Percentiles rank a stretch among this genome's conserved stretches.
phyloP scores from a whole-genome alignment of 2,329 filamentous ascomycete species.

The Xylaria sp. region DNA sequence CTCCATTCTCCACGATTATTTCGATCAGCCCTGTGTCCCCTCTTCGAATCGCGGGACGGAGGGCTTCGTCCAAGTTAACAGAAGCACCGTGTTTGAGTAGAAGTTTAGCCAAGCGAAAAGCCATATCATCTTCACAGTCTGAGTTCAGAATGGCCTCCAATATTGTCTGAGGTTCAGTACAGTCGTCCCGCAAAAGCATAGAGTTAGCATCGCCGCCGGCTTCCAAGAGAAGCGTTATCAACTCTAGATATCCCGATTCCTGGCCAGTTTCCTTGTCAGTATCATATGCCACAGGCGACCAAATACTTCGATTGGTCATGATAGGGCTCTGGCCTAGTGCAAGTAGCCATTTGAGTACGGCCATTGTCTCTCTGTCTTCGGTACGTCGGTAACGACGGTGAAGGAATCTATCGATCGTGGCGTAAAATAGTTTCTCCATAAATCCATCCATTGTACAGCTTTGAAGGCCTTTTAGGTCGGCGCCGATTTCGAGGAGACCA shows the following conservation, averaged over 20 bases:
- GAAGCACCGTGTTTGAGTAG: background rate
- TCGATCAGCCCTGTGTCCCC: background rate
- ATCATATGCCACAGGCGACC: too few species aligned
- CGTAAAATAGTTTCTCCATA: background rate
- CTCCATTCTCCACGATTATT: background rate
- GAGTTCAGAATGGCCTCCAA: background rate
- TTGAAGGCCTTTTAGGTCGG: background rate
- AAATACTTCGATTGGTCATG: background rate
- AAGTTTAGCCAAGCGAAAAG: background rate
- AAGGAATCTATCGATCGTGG: background rate
- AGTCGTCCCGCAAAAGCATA: too few species aligned
- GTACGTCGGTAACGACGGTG: too few species aligned
- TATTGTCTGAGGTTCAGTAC: too few species aligned
- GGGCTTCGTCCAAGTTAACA: background rate
- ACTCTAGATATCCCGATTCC: background rate
- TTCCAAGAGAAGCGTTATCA: background rate
- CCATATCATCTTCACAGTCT: background rate
- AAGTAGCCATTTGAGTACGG: background rate
- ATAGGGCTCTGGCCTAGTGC: background rate
- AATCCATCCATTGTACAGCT: constrained; percentile 5
- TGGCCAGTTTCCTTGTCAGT: too few species aligned
- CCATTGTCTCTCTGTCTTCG: background rate
- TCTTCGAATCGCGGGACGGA: constrained; percentile 1
- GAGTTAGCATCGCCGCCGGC: background rate
- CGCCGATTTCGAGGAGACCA: background rate